Conservation (phyloP, 2,329 filamentous ascomycete genomes). For the Colletotrichum costaricense region DNA sequence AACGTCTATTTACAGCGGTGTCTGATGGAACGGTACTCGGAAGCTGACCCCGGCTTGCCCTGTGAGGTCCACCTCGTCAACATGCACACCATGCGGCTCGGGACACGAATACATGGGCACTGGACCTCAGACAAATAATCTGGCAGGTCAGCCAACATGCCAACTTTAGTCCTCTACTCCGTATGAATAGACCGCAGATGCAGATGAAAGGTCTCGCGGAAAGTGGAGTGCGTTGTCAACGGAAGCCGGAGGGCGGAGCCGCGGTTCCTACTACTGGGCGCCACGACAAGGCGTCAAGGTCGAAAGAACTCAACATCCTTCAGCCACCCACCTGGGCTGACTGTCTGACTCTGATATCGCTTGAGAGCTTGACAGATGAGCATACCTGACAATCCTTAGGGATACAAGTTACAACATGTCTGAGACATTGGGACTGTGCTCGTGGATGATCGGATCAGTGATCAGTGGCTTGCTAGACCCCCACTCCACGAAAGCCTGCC, state of each 20-base stretch:
- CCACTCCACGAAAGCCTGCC: constrained; percentile 2
- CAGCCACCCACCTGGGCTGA: background rate
- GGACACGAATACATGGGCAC: background rate
- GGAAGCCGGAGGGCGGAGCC: constrained; percentile 14
- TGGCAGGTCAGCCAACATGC: background rate
- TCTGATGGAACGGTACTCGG: constrained; percentile 2
- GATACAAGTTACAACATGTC: background rate
- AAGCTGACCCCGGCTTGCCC: background rate
- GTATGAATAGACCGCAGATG: background rate
- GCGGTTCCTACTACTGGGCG: background rate
- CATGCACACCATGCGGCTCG: constrained; percentile 23
- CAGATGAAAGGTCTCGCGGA: background rate
- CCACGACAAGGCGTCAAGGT: background rate
- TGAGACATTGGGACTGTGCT: constrained; percentile 15
- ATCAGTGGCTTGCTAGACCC: constrained; percentile 16
- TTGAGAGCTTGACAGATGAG: constrained; percentile 13
- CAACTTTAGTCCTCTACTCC: background rate
- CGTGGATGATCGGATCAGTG: constrained; percentile 21
- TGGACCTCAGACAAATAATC: background rate
- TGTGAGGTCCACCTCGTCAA: constrained; percentile 1
- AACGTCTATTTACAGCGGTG: constrained; percentile 1
- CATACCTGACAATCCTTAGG: background rate
- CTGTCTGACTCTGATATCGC: background rate
- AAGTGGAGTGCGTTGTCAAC: constrained; percentile 7
- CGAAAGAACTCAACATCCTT: background rate